phyloP scores from a whole-genome alignment of 2,329 filamentous ascomycete species.

The Colletotrichum sojae region DNA sequence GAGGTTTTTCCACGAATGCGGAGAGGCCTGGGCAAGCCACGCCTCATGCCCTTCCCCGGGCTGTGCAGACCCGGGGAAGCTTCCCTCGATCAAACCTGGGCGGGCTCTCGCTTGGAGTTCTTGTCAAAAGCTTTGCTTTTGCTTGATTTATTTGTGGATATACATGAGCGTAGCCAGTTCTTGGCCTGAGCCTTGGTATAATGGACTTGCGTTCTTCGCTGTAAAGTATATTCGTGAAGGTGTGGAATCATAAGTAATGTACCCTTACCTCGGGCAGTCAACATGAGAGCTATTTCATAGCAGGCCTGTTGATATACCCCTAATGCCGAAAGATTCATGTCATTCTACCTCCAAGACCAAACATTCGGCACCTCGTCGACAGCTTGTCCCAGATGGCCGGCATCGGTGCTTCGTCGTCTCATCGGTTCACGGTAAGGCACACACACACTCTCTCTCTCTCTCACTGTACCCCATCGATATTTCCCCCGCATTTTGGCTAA shows the following conservation, averaged over 20 bases:
- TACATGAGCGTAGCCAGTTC: background rate
- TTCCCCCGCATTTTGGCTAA: slow-evolving; percentile 40
- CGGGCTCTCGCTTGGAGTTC: background rate
- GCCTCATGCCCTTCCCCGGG: background rate
- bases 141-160: background rate
- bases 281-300: too few relatives aligned
- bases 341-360: too few relatives aligned
- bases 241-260: too few relatives aligned
- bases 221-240: too few relatives aligned
- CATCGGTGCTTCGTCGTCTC: slow-evolving; percentile 3
- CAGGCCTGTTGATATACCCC: too few relatives aligned
- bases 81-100: background rate
- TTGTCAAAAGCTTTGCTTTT: background rate
- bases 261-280: too few relatives aligned
- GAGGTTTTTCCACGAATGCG: slow-evolving; percentile 26
- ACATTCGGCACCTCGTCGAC: background rate
- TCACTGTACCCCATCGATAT: slow-evolving; percentile 6
- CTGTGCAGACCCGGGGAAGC: background rate
- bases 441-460: background rate
- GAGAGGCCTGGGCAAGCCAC: slow-evolving; percentile 13
- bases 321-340: too few relatives aligned
- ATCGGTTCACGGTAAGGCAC: slow-evolving; percentile 8
- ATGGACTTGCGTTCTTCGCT: background rate
- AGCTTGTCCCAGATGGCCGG: slow-evolving; percentile 1
- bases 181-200: background rate